phyloP scores from a whole-genome alignment of 2,329 filamentous ascomycete species.

The Colletotrichum orchidophilum region DNA sequence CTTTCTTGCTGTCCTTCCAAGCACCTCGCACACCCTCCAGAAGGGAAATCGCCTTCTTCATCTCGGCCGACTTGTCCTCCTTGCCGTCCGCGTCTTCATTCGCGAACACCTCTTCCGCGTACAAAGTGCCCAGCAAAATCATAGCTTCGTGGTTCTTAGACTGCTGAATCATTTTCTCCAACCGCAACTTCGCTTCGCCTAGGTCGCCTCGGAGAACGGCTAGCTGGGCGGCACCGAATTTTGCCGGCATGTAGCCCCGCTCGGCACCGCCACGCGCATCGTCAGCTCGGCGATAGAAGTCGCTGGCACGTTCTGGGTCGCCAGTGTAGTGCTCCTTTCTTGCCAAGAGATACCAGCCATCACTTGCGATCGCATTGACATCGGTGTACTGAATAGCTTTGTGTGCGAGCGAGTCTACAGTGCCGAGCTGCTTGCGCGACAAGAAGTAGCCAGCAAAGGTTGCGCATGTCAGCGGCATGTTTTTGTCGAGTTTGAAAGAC shows the following conservation, averaged over 20 bases:
- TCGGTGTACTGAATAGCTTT: conserved; percentile 97
- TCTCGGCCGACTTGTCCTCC: conserved; percentile 87
- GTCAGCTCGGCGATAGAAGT: conserved; percentile 91
- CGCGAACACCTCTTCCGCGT: conserved; percentile 92
- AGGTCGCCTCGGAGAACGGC: conserved; percentile 85
- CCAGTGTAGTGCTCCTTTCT: conserved; percentile 89
- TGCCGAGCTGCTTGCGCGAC: conserved; percentile 79
- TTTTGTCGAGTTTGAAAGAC: conserved; percentile 92
- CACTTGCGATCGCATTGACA: conserved; percentile 94
- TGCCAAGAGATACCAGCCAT: conserved; percentile 95
- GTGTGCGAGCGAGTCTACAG: conserved; percentile 86
- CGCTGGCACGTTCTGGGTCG: conserved; percentile 77
- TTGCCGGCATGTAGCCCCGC: conserved; percentile 89
- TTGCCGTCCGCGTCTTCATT: conserved; percentile 76
- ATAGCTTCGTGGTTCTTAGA: conserved; percentile 88
- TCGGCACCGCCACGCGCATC: conserved; percentile 92
- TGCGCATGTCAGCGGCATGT: conserved; percentile 87
- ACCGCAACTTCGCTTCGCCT: conserved; percentile 88
- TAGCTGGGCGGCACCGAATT: conserved; percentile 92
- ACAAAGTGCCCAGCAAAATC: conserved; percentile 88
- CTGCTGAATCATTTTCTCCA: conserved; percentile 94
- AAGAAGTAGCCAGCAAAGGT: conserved; percentile 93
- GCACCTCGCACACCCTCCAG: conserved; percentile 85
- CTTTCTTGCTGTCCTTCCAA: conserved; percentile 95
- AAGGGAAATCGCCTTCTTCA: conserved; percentile 85